Percentiles rank a stretch among this genome's conserved stretches.
These are phyloP conservation scores for Plasmodium coatneyi DNA, from an alignment of 169 alveolate species.

Conservation along the genomic window DNA sequence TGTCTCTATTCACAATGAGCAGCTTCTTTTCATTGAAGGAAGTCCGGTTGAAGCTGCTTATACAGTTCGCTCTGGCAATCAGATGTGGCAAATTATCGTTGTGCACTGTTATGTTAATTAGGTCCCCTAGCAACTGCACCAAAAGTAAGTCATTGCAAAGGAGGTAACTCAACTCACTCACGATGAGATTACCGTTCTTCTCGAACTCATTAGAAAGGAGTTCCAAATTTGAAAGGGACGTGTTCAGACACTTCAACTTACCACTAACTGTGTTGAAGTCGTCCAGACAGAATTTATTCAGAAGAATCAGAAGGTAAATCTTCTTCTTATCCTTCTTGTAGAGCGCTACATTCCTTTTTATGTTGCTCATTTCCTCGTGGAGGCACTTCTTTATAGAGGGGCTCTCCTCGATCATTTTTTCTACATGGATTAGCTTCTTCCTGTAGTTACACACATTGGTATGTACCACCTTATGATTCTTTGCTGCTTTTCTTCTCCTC, in stretches of 20 bases:
- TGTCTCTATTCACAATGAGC: constrained; percentile 1
- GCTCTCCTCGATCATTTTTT: constrained; percentile 61
- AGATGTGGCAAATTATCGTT: constrained; percentile 7
- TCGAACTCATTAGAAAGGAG: constrained; percentile 26
- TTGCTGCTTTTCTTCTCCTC: constrained; percentile 8
- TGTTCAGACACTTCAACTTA: constrained; percentile 40
- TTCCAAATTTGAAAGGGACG: constrained; percentile 9
- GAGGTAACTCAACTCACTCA: not conserved
- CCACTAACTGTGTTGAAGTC: not conserved
- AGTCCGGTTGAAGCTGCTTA: not conserved
- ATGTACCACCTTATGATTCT: constrained; percentile 21
- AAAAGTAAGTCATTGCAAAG: constrained; percentile 13
- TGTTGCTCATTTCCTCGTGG: constrained; percentile 13
- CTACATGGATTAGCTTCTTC: constrained; percentile 30
- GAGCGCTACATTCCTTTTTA: constrained; percentile 5
- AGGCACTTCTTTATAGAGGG: constrained; percentile 47
- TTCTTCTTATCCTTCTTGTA: constrained; percentile 50
- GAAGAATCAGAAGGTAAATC: constrained; percentile 16
- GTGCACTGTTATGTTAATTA: not conserved
- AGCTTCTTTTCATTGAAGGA: not conserved
- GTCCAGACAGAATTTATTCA: constrained; percentile 43
- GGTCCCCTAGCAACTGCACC: not conserved
- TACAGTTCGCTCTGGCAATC: not conserved
- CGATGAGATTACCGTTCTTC: constrained; percentile 17
- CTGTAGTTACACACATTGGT: constrained; percentile 38